A percentile compares a stretch with the other conserved stretches of the same genome.
phyloP scores from a whole-genome alignment of 202 grass and related monocot genomes.

The Panicum virgatum region DNA sequence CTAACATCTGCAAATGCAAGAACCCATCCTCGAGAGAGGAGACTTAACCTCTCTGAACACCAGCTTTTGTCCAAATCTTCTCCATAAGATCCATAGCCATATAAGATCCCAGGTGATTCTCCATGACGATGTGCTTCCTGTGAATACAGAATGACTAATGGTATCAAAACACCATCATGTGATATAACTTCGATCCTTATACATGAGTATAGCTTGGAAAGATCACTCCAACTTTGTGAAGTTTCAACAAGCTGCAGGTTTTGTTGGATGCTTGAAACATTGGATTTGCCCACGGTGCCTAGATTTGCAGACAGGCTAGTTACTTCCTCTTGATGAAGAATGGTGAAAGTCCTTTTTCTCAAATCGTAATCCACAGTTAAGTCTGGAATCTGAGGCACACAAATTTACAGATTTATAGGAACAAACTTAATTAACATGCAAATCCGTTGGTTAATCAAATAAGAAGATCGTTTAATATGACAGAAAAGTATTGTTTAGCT shows the following conservation, averaged over 20 bases:
- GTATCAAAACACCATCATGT: slow-evolving; percentile 69
- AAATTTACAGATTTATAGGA: slow-evolving; percentile 37
- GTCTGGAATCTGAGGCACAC: slow-evolving; percentile 66
- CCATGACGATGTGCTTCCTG: slow-evolving; percentile 42
- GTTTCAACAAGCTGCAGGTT: slow-evolving; percentile 49
- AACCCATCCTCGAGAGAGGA: slow-evolving; percentile 91
- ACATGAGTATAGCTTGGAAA: slow-evolving; percentile 70
- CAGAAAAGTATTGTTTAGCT: slow-evolving; percentile 12
- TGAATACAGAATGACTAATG: slow-evolving; percentile 69
- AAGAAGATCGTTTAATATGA: slow-evolving; percentile 20
- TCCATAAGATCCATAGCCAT: slow-evolving; percentile 92
- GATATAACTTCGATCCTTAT: slow-evolving; percentile 71
- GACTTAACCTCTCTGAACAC: slow-evolving; percentile 81
- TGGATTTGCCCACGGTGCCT: slow-evolving; percentile 24
- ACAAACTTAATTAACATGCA: background rate
- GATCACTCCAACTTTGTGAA: slow-evolving; percentile 64
- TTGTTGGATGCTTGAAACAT: slow-evolving; percentile 43
- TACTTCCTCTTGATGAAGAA: slow-evolving; percentile 85
- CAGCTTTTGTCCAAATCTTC: slow-evolving; percentile 96
- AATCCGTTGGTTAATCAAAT: slow-evolving; percentile 18
- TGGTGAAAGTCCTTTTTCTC: slow-evolving; percentile 60
- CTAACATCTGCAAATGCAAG: slow-evolving; percentile 96
- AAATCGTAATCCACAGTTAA: slow-evolving; percentile 88
- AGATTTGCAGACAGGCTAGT: slow-evolving; percentile 47
- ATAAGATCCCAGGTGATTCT: slow-evolving; percentile 73